A percentile compares a stretch with the other conserved stretches of the same genome.
Evolutionary conservation across 352 stramenopile genomes (phyloP).

Genomic region (Pythium sukuiense): DNA sequence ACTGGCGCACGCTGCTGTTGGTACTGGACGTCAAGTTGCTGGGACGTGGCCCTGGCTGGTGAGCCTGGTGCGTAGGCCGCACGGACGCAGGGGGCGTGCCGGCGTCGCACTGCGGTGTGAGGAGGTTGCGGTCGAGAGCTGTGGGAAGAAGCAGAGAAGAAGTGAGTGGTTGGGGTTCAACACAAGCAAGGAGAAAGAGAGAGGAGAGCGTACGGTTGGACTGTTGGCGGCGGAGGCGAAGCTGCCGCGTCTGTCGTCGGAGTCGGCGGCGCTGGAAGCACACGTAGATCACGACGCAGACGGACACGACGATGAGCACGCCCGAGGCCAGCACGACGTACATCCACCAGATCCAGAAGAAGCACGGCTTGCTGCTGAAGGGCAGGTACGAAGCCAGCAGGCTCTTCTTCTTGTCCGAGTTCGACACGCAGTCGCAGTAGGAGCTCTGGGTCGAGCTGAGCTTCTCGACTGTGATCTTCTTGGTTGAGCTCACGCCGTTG

Average conservation of each 20-base stretch:
- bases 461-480: slow-evolving; percentile 60
- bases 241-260: slow-evolving; percentile 37
- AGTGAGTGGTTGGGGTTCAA: not conserved
- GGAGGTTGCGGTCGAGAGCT: slow-evolving; percentile 40
- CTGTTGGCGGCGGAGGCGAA: slow-evolving; percentile 40
- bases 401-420: slow-evolving; percentile 53
- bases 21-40: slow-evolving; percentile 6
- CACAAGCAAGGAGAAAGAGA: not conserved
- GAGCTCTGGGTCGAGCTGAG: slow-evolving; percentile 31
- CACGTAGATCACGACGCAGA: slow-evolving; percentile 49
- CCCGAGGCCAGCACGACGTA: slow-evolving; percentile 71
- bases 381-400: slow-evolving; percentile 64
- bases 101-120: slow-evolving; percentile 33
- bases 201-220: slow-evolving; percentile 27
- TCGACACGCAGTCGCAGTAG: slow-evolving; percentile 70
- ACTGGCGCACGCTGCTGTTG: slow-evolving; percentile 17
- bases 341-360: slow-evolving; percentile 90
- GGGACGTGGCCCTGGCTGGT: not conserved
- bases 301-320: slow-evolving; percentile 55
- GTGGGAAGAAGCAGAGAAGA: not conserved
- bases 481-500: slow-evolving; percentile 64
- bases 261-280: slow-evolving; percentile 54
- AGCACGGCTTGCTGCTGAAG: slow-evolving; percentile 69
- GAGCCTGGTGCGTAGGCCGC: not conserved
- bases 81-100: slow-evolving; percentile 16